Evolutionary conservation across 768 basidiomycete genomes (phyloP).

Genomic region (Pilatotrama ljubarskyi): DNA sequence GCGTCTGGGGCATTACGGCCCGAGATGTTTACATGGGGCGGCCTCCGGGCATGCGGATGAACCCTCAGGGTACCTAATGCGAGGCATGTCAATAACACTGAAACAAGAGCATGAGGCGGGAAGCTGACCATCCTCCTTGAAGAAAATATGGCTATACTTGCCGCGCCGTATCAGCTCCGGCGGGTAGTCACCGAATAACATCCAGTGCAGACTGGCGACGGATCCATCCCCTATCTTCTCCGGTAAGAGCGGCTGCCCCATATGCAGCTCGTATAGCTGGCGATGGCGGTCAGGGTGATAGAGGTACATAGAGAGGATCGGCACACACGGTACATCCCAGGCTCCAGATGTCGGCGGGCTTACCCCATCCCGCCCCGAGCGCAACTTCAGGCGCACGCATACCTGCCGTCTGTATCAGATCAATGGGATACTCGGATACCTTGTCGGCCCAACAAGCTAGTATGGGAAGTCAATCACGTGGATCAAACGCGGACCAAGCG

Average conservation of each 20-base stretch:
- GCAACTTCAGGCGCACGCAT: constrained; percentile 16
- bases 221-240: neutral
- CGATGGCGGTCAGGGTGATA: neutral
- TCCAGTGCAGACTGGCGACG: constrained; percentile 7
- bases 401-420: constrained; percentile 5
- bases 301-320: neutral
- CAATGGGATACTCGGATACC: neutral
- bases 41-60: neutral
- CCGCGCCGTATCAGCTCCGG: constrained; percentile 6
- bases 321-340: constrained; percentile 11
- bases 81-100: neutral
- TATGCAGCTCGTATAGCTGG: constrained; percentile 1
- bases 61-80: neutral
- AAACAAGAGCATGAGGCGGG: too few relatives aligned
- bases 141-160: neutral
- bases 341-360: constrained; percentile 18
- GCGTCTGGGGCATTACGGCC: constrained; percentile 3
- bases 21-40: neutral
- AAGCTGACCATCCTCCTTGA: constrained; percentile 2
- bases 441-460: constrained; percentile 1
- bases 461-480: too few relatives aligned
- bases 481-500: too few relatives aligned
- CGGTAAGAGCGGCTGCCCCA: neutral
- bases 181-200: constrained; percentile 14
- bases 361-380: constrained; percentile 15